phyloP scores from a whole-genome alignment of 2,329 filamentous ascomycete genomes.

The Passalora sequoiae region DNA sequence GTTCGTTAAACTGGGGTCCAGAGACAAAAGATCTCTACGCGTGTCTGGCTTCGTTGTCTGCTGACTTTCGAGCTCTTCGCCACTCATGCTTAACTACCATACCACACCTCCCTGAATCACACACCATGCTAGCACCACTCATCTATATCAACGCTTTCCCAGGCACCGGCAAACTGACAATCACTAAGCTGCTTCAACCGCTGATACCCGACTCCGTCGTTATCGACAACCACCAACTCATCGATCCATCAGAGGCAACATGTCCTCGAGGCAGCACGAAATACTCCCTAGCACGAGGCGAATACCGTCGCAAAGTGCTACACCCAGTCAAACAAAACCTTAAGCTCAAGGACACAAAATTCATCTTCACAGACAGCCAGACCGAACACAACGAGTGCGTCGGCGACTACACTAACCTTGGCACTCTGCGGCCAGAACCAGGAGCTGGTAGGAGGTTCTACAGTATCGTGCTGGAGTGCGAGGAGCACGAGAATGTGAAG shows the following conservation, averaged over 20 bases:
- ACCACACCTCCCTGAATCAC: too few relatives aligned
- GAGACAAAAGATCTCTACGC: too few relatives aligned
- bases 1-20: too few relatives aligned
- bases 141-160: constrained; percentile 13
- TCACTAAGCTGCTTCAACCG: constrained; percentile 1
- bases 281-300: constrained; percentile 4
- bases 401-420: constrained; percentile 9
- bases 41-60: too few relatives aligned
- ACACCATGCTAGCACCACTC: constrained; percentile 5
- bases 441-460: constrained; percentile 8
- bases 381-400: constrained; percentile 10
- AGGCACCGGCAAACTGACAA: constrained; percentile 9
- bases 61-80: too few relatives aligned
- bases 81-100: too few relatives aligned
- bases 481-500: constrained; percentile 5
- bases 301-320: constrained; percentile 5
- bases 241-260: constrained; percentile 6
- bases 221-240: constrained; percentile 13
- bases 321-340: constrained; percentile 1
- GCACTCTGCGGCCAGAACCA: not conserved
- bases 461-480: constrained; percentile 9
- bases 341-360: constrained; percentile 6
- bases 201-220: constrained; percentile 4
- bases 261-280: constrained; percentile 2
- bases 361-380: constrained; percentile 11